Base-by-base conservation (phyloP, 305 asterid species). In the Salvia sclarea region DNA sequence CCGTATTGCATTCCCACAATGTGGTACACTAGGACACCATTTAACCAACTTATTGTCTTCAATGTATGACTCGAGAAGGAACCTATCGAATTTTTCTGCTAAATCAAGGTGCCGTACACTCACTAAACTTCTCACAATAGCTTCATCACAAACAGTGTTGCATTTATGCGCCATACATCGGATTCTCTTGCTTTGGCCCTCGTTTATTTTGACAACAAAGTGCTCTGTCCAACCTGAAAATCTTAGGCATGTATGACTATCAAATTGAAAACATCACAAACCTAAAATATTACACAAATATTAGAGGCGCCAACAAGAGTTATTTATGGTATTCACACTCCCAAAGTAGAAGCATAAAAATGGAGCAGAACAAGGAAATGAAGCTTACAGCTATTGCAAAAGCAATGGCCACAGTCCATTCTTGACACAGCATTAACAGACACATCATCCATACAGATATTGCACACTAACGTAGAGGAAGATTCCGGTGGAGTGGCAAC, bases 11-110 rank as follows among this genome's bases (percentile, higher is more conserved):
- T 86, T 91, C 69, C 98, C 99, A 79, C 99, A 94, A 67, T 94
- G 98, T 1, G 99, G 99, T 61, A 76, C 61, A 64, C 98, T 94
- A 8, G 98, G 99, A 75, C 98, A 94, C 99, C 99, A 94, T 74
- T 88, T 89, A 38, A 94, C 98, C 97, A 84, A 86, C 73, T 81
- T 89, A 75, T 94, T 94, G 83, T 94, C 99, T 78, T 91, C 99
- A 68, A 91, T 87, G 75, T 94, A 94, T 4, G 98, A 94, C 78
- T 91, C 97, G 5, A 91, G 90, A 58, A 94, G 96, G 81, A 89
- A 87, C 20, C 91, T 78, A 30, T 94, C 96, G 78, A 94, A 91
- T 44, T 84, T 91, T 75, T 86, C 91, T 0, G 90, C 96, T 70
- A 94, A 81, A 73, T 84, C 96, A 47, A 84, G 92, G 40, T 81